Percentiles rank a stretch among this genome's conserved stretches.
Evolutionary conservation across 129 eudicot genomes (phyloP).

Genomic region (Flaveria sonorensis): DNA sequence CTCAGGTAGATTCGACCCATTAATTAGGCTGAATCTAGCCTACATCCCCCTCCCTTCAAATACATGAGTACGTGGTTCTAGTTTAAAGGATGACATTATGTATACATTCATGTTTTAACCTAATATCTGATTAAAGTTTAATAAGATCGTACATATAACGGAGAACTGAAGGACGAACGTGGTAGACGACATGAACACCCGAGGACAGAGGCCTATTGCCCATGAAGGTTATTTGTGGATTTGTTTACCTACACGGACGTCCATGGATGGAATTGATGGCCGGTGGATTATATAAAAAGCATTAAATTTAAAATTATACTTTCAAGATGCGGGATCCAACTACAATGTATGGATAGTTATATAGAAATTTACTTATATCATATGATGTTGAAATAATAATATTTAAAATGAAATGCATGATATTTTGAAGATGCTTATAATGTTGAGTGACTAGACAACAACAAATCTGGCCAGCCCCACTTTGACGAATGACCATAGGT

Average conservation of each 20-base stretch:
- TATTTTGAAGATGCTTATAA: slow-evolving; percentile 9
- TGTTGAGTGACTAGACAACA: slow-evolving; percentile 20
- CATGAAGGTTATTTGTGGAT: background rate
- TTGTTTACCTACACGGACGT: too few relatives aligned
- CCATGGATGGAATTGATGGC: too few relatives aligned
- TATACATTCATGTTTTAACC: background rate
- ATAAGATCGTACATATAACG: background rate
- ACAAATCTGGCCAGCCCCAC: slow-evolving; percentile 2
- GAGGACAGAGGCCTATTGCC: background rate
- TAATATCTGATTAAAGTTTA: background rate
- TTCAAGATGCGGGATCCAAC: background rate
- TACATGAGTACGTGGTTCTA: background rate
- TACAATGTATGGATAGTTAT: too few relatives aligned
- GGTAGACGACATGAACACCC: background rate
- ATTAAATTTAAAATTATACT: too few relatives aligned
- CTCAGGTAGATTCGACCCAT: background rate
- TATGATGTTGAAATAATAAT: background rate
- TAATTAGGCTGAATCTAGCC: background rate
- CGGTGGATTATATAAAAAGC: too few relatives aligned
- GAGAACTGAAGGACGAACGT: background rate
- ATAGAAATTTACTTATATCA: too few relatives aligned
- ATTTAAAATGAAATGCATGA: background rate
- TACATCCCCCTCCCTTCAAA: background rate
- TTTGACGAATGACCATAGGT: background rate
- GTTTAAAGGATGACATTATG: background rate